Base-by-base conservation (phyloP, 345 rosid genomes). In the Gossypium rotundifolium region DNA sequence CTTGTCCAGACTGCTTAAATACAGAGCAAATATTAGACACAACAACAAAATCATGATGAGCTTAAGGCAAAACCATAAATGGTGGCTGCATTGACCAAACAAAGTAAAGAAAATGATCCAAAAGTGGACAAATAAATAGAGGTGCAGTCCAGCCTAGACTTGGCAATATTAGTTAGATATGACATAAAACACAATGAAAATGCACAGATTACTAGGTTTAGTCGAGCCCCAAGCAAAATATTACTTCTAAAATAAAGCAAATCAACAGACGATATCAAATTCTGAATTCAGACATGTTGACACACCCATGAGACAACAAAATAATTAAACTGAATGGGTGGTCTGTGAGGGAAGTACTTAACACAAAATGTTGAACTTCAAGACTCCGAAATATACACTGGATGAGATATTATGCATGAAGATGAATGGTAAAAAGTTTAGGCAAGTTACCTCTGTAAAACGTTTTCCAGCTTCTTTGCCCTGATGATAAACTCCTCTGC, bases 1-100 rank as follows among this genome's bases (percentile, higher is more conserved):
- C 72, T 85, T 91, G 61, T 93, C 90, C 85, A 91, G 76, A 76
- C 99, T 95, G 91, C 85, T 81, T 18, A 70, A 70, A 70, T 42
- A 55, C 42, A 17, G 27, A 78, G 53, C 51, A 42, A 74, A 53
- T 12, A 62, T 65, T 46, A 71, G 76, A 74, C n/a, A 60, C 25
- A 27, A 67, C 11, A 27, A 42, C 54, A 65, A 3, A 33, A 38
- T 7, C 33, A 11, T 29, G 6, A 40, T 1, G 29, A 48, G 23
- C 51, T 23, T 48, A 16, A 2, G 44, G 69, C 11, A 53, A 58
- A 60, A 58, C 52, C 11, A 52, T 29, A 9, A 68, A 59, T 7
- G 9, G 2, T 2, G 55, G 44, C 52, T 48, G 54, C 53, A 65
- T 54, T 17, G 70, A 73, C 55, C 70, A 64, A 52, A 33, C 20